Base-by-base conservation (phyloP, 345 rosid species). In the Populus alba region DNA sequence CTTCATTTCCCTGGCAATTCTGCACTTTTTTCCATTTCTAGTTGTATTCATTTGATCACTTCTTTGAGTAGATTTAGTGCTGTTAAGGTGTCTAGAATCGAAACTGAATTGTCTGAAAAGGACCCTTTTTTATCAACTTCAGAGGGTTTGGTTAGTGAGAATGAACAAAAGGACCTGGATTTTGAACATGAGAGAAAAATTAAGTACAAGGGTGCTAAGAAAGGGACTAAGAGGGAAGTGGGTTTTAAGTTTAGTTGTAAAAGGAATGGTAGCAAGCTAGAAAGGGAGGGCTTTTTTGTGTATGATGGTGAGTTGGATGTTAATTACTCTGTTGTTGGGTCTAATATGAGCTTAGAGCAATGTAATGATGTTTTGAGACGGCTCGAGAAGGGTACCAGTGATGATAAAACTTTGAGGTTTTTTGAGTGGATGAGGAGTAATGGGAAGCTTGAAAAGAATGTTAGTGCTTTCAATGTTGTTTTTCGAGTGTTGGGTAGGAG, bases 391-490 rank as follows among this genome's bases (percentile, higher is more conserved):
- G 82, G 84, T 72, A 85, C 72, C 22, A 31, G 83, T 84, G 94
- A 92, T 76, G 67, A 72, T 59, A 90, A 87, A 74, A 80, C 92
- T 23, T 37, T 89, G 79, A 84, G 83, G 31, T 91, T 95, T 85
- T 93, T 91, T 68, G 90, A 89, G 77, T 93, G 98, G 98, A 91
- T 93, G 97, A 84, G 90, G 79, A 79, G 82, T 68, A 86, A 87
- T 59, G 90, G 93, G 78, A 93, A 89, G 84, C 72, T 93, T 66
- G 77, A 81, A 79, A 82, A 87, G 73, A 93, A 92, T 83, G 38
- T 85, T n/a, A 65, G 51, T 33, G 95, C 98, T 79, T 95, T 89
- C 72, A 87, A 85, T 85, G 81, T 88, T 84, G 82, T 92, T 83
- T 93, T 95, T 70, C 87, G 97, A 78, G 93, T 93, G 45, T 78